These are phyloP conservation scores for Trichothecium roseum DNA, from an alignment of 2,329 filamentous ascomycete species.

Conservation along the genomic window DNA sequence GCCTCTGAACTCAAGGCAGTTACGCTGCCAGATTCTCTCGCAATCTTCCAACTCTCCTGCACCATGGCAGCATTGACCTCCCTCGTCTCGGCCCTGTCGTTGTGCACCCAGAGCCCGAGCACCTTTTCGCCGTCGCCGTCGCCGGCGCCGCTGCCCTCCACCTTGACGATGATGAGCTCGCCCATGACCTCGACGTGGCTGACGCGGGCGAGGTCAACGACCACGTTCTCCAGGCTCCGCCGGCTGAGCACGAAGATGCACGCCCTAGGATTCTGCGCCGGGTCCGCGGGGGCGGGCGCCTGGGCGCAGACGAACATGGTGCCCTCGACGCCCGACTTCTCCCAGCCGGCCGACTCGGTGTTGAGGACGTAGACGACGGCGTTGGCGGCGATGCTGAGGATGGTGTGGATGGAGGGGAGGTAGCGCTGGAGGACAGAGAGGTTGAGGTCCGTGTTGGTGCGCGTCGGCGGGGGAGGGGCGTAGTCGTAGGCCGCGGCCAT, in stretches of 20 bases:
- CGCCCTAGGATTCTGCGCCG: conserved; percentile 24
- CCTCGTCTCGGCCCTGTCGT: conserved; percentile 33
- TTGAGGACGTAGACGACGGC: conserved; percentile 78
- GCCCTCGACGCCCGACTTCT: conserved; percentile 77
- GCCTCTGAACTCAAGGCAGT: conserved; percentile 19
- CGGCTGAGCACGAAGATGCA: conserved; percentile 68
- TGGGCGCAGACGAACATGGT: conserved; percentile 78
- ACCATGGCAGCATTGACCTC: conserved; percentile 30
- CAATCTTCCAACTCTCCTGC: conserved; percentile 30
- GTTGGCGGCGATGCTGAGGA: conserved; percentile 74
- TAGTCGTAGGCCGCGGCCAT: conserved; percentile 22
- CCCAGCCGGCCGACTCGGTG: conserved; percentile 57
- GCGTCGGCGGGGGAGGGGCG: conserved; percentile 35
- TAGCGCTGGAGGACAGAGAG: conserved; percentile 74
- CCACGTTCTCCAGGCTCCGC: conserved; percentile 59
- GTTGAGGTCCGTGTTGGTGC: conserved; percentile 80
- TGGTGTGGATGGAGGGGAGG: conserved; percentile 60
- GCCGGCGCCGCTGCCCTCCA: conserved; percentile 22
- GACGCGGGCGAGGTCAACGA: conserved; percentile 51
- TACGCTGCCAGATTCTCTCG: conserved; percentile 17
- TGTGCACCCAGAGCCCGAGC: conserved; percentile 46
- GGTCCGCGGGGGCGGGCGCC: conserved; percentile 26
- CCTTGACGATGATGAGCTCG: conserved; percentile 41
- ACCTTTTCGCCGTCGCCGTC: conserved; percentile 23
- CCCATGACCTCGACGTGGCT: conserved; percentile 52